Evolutionary conservation across 371 early-diverging fungal genomes (phyloP), one percentile per base, ranked within the genome.

Genomic region (Saksenaea oblongispora): DNA sequence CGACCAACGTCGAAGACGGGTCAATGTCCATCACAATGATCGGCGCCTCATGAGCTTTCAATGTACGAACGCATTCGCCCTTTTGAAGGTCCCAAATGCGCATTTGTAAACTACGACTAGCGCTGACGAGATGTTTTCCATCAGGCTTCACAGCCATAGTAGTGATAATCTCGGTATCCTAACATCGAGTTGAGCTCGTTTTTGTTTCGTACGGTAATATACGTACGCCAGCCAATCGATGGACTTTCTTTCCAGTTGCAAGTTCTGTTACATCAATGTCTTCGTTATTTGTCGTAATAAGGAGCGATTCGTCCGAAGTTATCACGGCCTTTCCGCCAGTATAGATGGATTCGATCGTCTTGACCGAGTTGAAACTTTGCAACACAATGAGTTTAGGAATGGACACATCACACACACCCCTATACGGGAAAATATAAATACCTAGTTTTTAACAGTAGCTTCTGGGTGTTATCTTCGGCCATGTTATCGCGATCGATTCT

Each of bases 1-100:
- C 97, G 3, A 96, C 93, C 17, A 97, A 72, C 0, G 96, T 94
- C 0, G 95, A 93, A 0, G 94, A 86, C 0, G 80, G 70, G 70
- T 97, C 97, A 64, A 94, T 89, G 42, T 87, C 94, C 95, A 97
- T 95, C 5, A 89, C 86, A 64, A 98, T 87, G 26, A 97, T 89
- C 10, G 96, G 96, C 1, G 97, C 93, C 35, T 95, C 94, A 69
- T 96, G 96, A 0, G 91, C 95, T 76, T 92, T 94, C 69, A 92
- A 84, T 9, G 83, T 82, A 53, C 92, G 87, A 22, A 85, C 63
- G 18, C 84, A 71, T 57, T 82, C 80, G 61, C 89, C 92, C 13
- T 85, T 89, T 24, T 71, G 69, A 17, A 92, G 74, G 71, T 96
- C 92, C 90, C 93, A 95, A 15, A 90, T 80, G 34, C 82, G 85